Evolutionary conservation across 768 basidiomycete species (phyloP), one percentile per base, ranked within the genome.

Genomic region (Rhodosporidiobolus sp.): DNA sequence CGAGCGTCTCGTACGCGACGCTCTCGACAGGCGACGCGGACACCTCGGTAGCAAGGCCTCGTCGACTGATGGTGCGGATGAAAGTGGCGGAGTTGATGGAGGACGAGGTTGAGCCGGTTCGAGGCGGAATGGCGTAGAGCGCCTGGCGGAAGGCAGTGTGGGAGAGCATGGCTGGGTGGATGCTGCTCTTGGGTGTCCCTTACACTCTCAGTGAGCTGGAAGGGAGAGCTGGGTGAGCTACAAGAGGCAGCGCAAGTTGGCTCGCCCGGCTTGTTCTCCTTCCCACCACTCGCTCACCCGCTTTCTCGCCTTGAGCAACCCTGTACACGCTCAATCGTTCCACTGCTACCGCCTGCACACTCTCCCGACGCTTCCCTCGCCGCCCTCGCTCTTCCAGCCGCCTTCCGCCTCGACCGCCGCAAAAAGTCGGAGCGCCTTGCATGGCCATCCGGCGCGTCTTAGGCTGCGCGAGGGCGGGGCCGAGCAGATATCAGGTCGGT

Each of bases 1-100:
- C 85, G 77, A 91, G 58, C 1, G 65, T 67, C 35, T 75, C 73
- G 65, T 66, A 74, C 11, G 63, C 57, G 7, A 60, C 69, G 22
- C 24, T 14, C 28, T 54, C 38, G 12, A 4, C 16, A 2, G 26
- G 22, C 14, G 14, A 28, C 11, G 59, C 11, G 9, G 58, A 24
- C 12, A n/a, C 38, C 22, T 64, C 65, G 30, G 67, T 62, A 1
- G 72, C 67, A 49, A 74, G 26, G 1, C 48, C 6, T 48, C 65
- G 38, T 48, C 65, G 65, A 24, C 19, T 8, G 4, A 34, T 11
- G 2, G 56, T 26, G 55, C 34, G 30, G 56, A 17, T 22, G 38
- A 30, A 26, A 50, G 57, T 8, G 26, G 10, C 30, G 43, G 10
- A 24, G 32, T 32, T 30, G 34, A 34, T 14, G 35, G 53, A 17